Conservation (phyloP, 1,284 basidiomycete species). For the Boletus mariae region DNA sequence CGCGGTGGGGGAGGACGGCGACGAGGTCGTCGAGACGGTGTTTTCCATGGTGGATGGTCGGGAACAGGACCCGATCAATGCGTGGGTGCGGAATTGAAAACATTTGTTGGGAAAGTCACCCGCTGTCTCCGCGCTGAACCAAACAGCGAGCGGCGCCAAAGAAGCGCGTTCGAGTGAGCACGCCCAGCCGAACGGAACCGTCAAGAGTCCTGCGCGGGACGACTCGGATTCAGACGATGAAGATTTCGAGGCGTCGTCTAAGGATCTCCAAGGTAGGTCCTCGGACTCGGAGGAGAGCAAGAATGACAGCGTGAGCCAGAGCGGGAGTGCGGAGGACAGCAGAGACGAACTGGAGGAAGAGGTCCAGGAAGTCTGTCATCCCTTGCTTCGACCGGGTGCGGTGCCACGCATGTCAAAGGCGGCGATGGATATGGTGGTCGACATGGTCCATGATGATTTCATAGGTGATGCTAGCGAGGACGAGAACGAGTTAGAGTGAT, state of each 20-base stretch:
- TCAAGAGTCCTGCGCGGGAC: conserved; percentile 8
- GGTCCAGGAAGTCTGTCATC: conserved; percentile 39
- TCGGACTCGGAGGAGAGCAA: conserved; percentile 3
- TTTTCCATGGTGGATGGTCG: conserved; percentile 66
- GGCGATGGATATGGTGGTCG: conserved; percentile 58
- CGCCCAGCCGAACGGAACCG: too few species aligned
- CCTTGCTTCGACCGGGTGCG: conserved; percentile 60
- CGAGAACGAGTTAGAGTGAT: conserved; percentile 38
- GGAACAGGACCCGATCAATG: conserved; percentile 32
- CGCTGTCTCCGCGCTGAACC: too few species aligned
- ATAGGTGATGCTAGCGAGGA: conserved; percentile 38
- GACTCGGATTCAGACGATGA: conserved; percentile 53
- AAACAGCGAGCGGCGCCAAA: too few species aligned
- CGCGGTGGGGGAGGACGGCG: conserved; percentile 15
- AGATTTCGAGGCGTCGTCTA: conserved; percentile 41
- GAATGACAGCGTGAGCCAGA: conserved; percentile 13
- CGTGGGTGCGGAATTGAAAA: conserved; percentile 58
- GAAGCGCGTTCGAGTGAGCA: too few species aligned
- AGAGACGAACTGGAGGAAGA: conserved; percentile 18
- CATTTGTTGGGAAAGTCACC: conserved; percentile 51
- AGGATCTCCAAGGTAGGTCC: conserved; percentile 28
- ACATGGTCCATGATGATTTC: conserved; percentile 56
- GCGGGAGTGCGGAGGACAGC: conserved; percentile 24
- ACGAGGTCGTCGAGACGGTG: conserved; percentile 51
- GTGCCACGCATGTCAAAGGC: conserved; percentile 66